Conservation (phyloP, 805 yeast genomes). For the Saturnispora diversa region DNA sequence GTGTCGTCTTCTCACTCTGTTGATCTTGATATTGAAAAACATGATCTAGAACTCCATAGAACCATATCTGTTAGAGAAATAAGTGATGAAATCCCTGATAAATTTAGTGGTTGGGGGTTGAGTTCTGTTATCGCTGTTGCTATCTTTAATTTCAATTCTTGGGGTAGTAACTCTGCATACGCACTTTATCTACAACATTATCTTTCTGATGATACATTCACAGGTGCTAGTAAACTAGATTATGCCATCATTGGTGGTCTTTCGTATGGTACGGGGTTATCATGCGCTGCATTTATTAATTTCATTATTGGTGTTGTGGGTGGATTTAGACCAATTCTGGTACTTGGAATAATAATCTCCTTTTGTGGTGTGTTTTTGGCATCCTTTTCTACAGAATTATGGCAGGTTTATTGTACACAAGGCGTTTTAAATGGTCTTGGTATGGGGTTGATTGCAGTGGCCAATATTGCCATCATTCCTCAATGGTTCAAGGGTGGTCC, state of each 20-base stretch:
- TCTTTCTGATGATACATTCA: constrained; percentile 40
- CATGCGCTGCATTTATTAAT: constrained; percentile 41
- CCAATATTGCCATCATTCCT: constrained; percentile 53
- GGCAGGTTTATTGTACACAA: constrained; percentile 64
- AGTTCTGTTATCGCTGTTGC: constrained; percentile 37
- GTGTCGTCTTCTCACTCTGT: too few species aligned
- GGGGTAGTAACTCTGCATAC: constrained; percentile 68
- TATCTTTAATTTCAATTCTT: constrained; percentile 47
- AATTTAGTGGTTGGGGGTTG: constrained; percentile 64
- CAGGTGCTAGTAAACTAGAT: constrained; percentile 48
- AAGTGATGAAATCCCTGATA: constrained; percentile 40
- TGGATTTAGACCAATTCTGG: constrained; percentile 35
- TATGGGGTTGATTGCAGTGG: constrained; percentile 47
- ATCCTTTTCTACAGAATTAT: constrained; percentile 45
- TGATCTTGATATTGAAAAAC: neutral
- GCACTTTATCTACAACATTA: constrained; percentile 57
- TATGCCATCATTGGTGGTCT: constrained; percentile 64
- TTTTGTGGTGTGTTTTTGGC: constrained; percentile 53
- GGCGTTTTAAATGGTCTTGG: constrained; percentile 58
- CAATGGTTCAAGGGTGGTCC: constrained; percentile 47
- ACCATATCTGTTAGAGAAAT: constrained; percentile 10
- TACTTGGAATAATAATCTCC: constrained; percentile 42
- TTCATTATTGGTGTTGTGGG: constrained; percentile 20
- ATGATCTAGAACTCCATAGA: constrained; percentile 1
- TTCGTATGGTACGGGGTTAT: constrained; percentile 47